Conservation (phyloP, 257 asterid species). For the Solanum microdontum region DNA sequence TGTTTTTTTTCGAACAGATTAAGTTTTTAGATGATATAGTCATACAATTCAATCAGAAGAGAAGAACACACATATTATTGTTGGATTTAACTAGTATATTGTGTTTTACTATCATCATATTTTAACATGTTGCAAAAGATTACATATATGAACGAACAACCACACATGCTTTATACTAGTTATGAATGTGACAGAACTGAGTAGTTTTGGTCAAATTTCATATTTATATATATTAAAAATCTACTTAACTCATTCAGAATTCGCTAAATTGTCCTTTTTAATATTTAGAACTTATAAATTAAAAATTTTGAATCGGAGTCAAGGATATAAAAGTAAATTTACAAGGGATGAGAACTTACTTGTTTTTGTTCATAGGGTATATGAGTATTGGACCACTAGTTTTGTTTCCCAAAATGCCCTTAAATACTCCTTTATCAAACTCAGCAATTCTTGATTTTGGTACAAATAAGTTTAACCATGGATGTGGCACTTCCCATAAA, state of each 20-base stretch:
- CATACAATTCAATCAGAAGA: neutral
- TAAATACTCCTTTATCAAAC: conserved; percentile 62
- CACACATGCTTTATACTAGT: neutral
- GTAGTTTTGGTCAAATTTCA: neutral
- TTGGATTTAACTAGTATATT: neutral
- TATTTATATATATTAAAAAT: neutral
- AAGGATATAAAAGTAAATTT: neutral
- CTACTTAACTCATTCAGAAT: too few relatives aligned
- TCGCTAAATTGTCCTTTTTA: too few relatives aligned
- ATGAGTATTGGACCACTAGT: conserved; percentile 75
- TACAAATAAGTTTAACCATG: conserved; percentile 75
- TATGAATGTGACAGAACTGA: neutral
- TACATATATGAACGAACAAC: neutral
- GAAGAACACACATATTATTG: neutral
- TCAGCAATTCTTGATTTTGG: conserved; percentile 65
- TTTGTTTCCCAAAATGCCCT: conserved; percentile 60
- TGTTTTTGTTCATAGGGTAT: conserved; percentile 76
- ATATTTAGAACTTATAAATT: neutral
- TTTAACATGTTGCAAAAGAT: neutral
- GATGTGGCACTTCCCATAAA: conserved; percentile 85
- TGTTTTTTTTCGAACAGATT: neutral
- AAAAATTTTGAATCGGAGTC: accelerated
- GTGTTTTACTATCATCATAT: neutral
- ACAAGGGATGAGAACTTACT: conserved; percentile 23
- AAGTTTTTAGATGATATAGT: neutral